Base-by-base conservation (phyloP, 495 filamentous ascomycete genomes). In the Amphirosellinia nigrospora region DNA sequence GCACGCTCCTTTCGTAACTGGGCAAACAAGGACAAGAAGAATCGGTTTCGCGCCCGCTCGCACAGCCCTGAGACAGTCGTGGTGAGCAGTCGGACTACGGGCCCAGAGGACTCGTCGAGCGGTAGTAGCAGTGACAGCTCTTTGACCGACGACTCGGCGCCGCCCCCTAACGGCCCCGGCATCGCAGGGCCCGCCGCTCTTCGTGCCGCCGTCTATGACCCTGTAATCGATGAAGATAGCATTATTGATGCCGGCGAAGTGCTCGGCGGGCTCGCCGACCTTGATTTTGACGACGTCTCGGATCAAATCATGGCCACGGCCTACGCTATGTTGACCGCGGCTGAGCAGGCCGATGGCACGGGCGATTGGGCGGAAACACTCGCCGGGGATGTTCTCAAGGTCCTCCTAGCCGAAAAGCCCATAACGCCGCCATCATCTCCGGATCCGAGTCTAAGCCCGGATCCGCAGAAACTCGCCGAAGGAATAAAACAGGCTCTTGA, bases 331-430 rank as follows among this genome's bases (percentile, higher is more conserved):
- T n/a, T 65, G 38, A 21, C 69, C 21, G 5, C 16, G 26, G 50
- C 48, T 46, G 23, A 38, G 5, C 19, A 19, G 36, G n/a, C 15
- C 28, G 21, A 41, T 21, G 65, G 39, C 28, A 10, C 16, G 8
- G 30, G 60, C 10, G 71, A 73, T 34, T 75, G 71, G 73, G 71
- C 71, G 4, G 56, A 70, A 30, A 30, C 28, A 23, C 26, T 73
- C 19, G 39, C 60, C 11, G 64, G 55, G 19, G 56, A 62, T 3
- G n/a, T 67, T 19, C 59, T 68, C 26, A 19, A 19, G 0, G 38
- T 11, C n/a, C 50, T 70, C 41, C 16, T 53, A 46, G n/a, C 9
- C 23, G 50, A 53, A 36, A 34, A 41, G 3, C 46, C 64, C 9
- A 7, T 8, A 4, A 36, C 53, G 11, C 30, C 55, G n/a, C 16